Evolutionary conservation across 2,329 filamentous ascomycete genomes (phyloP), one percentile per base, ranked within the genome.

Genomic region (Samsoniella hepiali): DNA sequence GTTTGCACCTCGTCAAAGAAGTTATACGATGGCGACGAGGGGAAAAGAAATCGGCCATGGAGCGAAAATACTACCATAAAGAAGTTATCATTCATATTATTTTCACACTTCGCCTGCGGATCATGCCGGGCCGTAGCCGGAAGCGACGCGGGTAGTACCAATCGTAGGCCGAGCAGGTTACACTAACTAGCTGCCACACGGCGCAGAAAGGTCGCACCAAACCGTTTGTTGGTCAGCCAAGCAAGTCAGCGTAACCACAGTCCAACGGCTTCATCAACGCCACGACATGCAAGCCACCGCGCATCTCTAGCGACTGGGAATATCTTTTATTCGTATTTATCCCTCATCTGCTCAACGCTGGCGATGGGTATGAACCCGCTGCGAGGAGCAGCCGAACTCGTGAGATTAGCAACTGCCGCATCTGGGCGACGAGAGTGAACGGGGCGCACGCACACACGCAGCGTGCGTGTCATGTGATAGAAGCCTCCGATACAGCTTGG

Each of bases 351-450:
- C 3, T 22, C 42, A 22, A 8, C n/a, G 56, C 56, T 29, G 56
- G 56, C 42, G 56, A 58, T 58, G 56, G 42, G 56, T 9, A 58
- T 58, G 42, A 31, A 13, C 9, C 31, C 27, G 56, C 56, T 36
- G 56, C 56, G 42, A 58, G 29, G 40, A 45, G 56, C 56, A 47
- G 56, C 42, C 55, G 29, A 49, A 13, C 32, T 9, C 42, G 47
- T 38, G n/a, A 49, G 17, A 49, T 29, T 34, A 7, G 3, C n/a
- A 58, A 44, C 27, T 31, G 29, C 55, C 40, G 31, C 51, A 42
- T 7, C 10, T 4, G 29, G 29, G 56, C 56, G n/a, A 49, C 56
- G n/a, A 47, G 56, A 36, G 42, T 57, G 40, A 36, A n/a, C 31
- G 36, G 40, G 8, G 40, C 9, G 29, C 56, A 17, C 56, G 31